A percentile compares a stretch with the other conserved stretches of the same genome.
These are phyloP conservation scores for Pascua sp. DNA, from an alignment of 1,284 basidiomycete genomes.

Conservation along the genomic window DNA sequence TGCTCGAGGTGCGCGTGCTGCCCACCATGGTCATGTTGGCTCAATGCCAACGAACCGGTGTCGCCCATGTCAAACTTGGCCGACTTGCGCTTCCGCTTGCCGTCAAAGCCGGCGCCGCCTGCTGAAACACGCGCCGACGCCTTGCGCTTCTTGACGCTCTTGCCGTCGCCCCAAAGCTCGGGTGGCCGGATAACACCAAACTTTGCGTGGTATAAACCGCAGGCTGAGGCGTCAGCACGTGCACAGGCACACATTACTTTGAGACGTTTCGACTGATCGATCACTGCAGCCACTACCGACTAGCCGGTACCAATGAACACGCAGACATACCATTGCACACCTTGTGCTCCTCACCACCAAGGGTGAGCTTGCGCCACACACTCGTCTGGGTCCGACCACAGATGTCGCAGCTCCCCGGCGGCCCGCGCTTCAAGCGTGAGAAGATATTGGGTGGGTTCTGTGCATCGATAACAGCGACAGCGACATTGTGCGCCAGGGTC, in stretches of 20 bases:
- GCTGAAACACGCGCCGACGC: constrained; percentile 2
- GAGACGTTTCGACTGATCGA: too few species aligned
- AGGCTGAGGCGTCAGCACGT: constrained; percentile 24
- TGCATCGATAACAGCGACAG: background rate
- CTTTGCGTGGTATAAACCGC: constrained; percentile 43
- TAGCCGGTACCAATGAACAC: too few species aligned
- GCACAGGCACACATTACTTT: too few species aligned
- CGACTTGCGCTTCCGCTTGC: constrained; percentile 15
- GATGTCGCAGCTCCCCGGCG: constrained; percentile 44
- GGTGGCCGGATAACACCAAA: constrained; percentile 44
- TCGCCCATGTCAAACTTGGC: background rate
- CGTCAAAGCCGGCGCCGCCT: background rate
- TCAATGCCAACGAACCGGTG: too few species aligned
- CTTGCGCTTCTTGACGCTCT: constrained; percentile 37
- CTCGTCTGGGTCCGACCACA: constrained; percentile 44
- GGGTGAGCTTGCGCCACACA: constrained; percentile 41
- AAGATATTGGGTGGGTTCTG: constrained; percentile 18
- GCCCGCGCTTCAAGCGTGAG: constrained; percentile 35
- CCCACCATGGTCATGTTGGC: background rate
- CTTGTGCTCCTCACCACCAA: constrained; percentile 31
- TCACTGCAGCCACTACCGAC: too few species aligned
- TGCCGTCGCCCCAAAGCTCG: constrained; percentile 46
- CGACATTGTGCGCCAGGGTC: background rate
- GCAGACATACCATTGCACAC: constrained; percentile 44
- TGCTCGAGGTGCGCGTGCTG: background rate